Evolutionary conservation across 2,329 filamentous ascomycete genomes (phyloP).

Genomic region (Phialophora verrucosa): DNA sequence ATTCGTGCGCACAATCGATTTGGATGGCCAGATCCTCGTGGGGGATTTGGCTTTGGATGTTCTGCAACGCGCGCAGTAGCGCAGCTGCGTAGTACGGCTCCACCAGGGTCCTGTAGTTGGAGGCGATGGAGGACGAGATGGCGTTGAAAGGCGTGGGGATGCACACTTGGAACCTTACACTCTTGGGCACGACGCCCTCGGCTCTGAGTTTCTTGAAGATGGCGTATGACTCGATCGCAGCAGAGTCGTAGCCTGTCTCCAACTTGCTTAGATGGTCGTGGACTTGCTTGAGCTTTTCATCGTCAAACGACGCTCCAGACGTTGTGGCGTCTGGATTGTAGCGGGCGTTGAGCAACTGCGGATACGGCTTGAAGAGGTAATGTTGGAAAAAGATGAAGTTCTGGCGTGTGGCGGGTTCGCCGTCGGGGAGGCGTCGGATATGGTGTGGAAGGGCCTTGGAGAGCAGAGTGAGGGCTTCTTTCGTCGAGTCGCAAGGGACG

Average conservation of each 20-base stretch:
- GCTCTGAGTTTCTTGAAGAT: constrained; percentile 39
- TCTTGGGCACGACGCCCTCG: constrained; percentile 38
- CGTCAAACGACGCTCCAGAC: constrained; percentile 19
- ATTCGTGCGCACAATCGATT: constrained; percentile 42
- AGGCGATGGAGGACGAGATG: constrained; percentile 29
- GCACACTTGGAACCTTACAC: constrained; percentile 45
- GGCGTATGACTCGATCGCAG: constrained; percentile 42
- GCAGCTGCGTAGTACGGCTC: constrained; percentile 43
- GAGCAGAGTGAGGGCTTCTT: constrained; percentile 45
- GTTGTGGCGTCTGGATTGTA: constrained; percentile 22
- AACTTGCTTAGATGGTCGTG: background rate
- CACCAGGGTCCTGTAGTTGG: constrained; percentile 38
- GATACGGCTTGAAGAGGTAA: constrained; percentile 40
- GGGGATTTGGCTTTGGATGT: constrained; percentile 42
- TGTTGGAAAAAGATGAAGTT: constrained; percentile 46
- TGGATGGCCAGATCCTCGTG: constrained; percentile 44
- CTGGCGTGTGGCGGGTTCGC: constrained; percentile 48
- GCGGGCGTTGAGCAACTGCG: constrained; percentile 18
- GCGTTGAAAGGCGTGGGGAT: constrained; percentile 43
- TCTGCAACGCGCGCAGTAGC: constrained; percentile 37
- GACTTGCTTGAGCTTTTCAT: constrained; percentile 7
- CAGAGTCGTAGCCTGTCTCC: constrained; percentile 41
- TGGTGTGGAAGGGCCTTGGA: constrained; percentile 43
- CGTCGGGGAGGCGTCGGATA: constrained; percentile 50
- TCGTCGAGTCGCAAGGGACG: constrained; percentile 44